Percentiles rank a stretch among this genome's conserved stretches.
phyloP scores from a whole-genome alignment of 176 grass and related monocot species.

The Dactylis glomerata region DNA sequence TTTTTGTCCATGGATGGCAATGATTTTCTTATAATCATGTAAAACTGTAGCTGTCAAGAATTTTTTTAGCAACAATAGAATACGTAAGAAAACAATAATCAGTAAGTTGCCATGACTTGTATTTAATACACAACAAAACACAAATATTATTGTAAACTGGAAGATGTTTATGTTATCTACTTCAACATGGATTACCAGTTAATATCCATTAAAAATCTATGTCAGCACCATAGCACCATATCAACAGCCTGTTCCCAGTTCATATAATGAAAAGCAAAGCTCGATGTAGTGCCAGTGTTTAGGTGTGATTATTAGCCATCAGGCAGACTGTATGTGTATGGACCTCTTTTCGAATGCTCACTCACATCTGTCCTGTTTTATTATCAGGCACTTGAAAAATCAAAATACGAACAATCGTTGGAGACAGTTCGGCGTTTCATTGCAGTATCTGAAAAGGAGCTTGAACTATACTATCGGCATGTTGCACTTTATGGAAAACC shows the following conservation, averaged over 20 bases:
- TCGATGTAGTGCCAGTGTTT: not conserved
- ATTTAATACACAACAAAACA: not conserved
- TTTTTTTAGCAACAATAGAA: not conserved
- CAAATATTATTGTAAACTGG: not conserved
- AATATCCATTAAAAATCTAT: conserved; percentile 3
- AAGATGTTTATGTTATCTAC: not conserved
- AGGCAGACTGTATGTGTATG: not conserved
- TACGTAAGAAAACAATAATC: not conserved
- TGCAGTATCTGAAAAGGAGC: conserved; percentile 74
- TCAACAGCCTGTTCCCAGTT: not conserved
- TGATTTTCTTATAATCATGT: not conserved
- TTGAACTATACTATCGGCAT: conserved; percentile 82
- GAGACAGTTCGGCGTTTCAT: conserved; percentile 78
- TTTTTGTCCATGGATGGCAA: not conserved
- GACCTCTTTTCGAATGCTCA: not conserved
- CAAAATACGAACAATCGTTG: conserved; percentile 89
- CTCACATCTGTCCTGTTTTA: conserved; percentile 21
- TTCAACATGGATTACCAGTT: not conserved
- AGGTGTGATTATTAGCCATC: not conserved
- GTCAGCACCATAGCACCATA: not conserved
- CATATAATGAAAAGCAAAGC: not conserved
- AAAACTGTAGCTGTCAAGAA: not conserved
- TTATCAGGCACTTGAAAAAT: conserved; percentile 95
- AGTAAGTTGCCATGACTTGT: not conserved
- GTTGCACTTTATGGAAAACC: conserved; percentile 77